phyloP scores from a whole-genome alignment of 805 yeast species.

The Cyberlindnera veronae region DNA sequence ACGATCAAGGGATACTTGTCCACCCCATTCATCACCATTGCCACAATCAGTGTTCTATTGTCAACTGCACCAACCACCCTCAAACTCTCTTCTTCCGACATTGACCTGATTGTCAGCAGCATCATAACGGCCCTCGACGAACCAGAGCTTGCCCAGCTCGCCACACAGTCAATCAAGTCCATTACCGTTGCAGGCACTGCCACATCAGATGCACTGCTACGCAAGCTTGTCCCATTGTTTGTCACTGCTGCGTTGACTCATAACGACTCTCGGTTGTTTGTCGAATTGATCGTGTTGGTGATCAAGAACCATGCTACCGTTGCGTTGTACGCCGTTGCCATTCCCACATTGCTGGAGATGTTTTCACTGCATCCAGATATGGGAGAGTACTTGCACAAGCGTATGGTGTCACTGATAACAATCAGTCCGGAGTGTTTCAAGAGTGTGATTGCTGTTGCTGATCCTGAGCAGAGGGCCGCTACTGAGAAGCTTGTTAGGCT shows the following conservation, averaged over 20 bases:
- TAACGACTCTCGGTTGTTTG: constrained; percentile 25
- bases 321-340: constrained; percentile 30
- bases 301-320: constrained; percentile 16
- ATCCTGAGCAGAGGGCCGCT: constrained; percentile 36
- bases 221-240: constrained; percentile 43
- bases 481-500: constrained; percentile 43
- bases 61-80: constrained; percentile 37
- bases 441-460: constrained; percentile 38
- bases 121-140: constrained; percentile 36
- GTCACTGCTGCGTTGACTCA: constrained; percentile 31
- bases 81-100: constrained; percentile 34
- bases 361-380: constrained; percentile 21
- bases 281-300: constrained; percentile 29
- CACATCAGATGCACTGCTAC: constrained; percentile 37
- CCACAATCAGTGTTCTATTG: constrained; percentile 43
- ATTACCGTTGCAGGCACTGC: constrained; percentile 36
- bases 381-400: constrained; percentile 41
- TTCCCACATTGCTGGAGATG: constrained; percentile 36
- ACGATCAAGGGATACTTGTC: constrained; percentile 31
- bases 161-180: constrained; percentile 61
- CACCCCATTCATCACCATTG: constrained; percentile 24
- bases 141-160: constrained; percentile 36
- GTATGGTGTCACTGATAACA: constrained; percentile 44
- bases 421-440: constrained; percentile 48
- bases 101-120: constrained; percentile 32